phyloP scores from a whole-genome alignment of 345 rosid species.

The Moricandia moricandioides region DNA sequence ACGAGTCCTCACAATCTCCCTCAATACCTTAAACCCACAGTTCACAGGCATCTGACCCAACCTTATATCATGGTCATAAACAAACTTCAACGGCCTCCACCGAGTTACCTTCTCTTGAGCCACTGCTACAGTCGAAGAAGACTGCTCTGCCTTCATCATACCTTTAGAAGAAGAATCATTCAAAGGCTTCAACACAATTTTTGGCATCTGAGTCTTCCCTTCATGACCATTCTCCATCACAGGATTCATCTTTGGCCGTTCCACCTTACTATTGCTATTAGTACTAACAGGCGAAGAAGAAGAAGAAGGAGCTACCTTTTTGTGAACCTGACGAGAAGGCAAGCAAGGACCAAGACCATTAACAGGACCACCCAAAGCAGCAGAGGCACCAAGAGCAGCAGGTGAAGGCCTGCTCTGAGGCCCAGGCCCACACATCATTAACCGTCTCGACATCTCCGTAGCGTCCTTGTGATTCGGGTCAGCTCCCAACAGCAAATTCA shows the following conservation, averaged over 20 bases:
- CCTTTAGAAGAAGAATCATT: not conserved
- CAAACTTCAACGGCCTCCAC: conserved; percentile 82
- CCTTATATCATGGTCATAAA: conserved; percentile 90
- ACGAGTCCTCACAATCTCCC: conserved; percentile 76
- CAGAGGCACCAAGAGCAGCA: conserved; percentile 98
- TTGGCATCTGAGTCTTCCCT: not conserved
- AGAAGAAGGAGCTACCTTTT: conserved; percentile 50
- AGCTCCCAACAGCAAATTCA: conserved; percentile 60
- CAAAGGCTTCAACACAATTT: not conserved
- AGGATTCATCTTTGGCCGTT: conserved; percentile 1
- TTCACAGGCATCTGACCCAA: conserved; percentile 82
- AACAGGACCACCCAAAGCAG: conserved; percentile 88
- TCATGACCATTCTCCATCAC: conserved; percentile 50
- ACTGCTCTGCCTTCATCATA: not conserved
- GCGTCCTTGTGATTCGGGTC: conserved; percentile 82
- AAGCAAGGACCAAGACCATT: conserved; percentile 90
- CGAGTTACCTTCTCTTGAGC: conserved; percentile 41
- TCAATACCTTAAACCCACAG: conserved; percentile 68
- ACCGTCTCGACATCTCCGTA: conserved; percentile 58
- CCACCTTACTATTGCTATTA: not conserved
- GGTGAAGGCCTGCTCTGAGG: conserved; percentile 81
- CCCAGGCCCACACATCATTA: conserved; percentile 17
- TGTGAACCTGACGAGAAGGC: conserved; percentile 69
- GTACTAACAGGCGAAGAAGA: conserved; percentile 33
- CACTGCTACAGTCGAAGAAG: conserved; percentile 32